Base-by-base conservation (phyloP, 352 stramenopile genomes). In the Globisporangium paddicum region DNA sequence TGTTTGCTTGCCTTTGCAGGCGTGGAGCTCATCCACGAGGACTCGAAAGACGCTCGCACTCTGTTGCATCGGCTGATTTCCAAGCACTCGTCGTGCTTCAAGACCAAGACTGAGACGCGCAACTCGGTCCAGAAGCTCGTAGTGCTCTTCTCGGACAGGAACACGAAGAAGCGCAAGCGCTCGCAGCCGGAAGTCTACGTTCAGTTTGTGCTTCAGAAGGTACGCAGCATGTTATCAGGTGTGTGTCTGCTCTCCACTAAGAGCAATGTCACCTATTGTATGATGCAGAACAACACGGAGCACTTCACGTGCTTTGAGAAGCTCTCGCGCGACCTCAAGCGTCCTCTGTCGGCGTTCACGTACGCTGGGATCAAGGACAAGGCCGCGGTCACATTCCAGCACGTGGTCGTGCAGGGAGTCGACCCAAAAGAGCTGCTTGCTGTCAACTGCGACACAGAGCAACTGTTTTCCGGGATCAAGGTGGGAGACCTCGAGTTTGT, bases 321-420 rank as follows among this genome's bases (percentile, higher is more conserved):
- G 16, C 56, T 92, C 18, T 57, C 75, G 10, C 70, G 74, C 0
- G 42, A 49, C 5, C 68, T 90, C 23, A 70, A 75, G 35, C 63
- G 70, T 3, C 71, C 82, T 0, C 57, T 83, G 9, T 80, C 78
- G 1, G 73, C 73, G 9, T 89, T 92, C 57, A 75, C 68, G 38
- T 86, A 80, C 40, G 76, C 84, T 16, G 82, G 82, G 0, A 90
- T 79, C 9, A 94, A 94, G 57, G 84, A 92, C 67, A 92, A 92
- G 53, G 69, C 64, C 2, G 84, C 84, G 1, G 57, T 90, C 45
- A 92, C 84, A 4, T 82, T 67, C 32, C 82, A 94, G 68, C 69
- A 86, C 37, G 68, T 90, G 19, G 81, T 82, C 0, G 71, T 79
- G 9, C 73, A 77, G 50, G 72, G 71, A 7, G 67, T 90, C 18